These are phyloP conservation scores for Starmerella bombi DNA, from an alignment of 805 yeast genomes.

Conservation along the genomic window DNA sequence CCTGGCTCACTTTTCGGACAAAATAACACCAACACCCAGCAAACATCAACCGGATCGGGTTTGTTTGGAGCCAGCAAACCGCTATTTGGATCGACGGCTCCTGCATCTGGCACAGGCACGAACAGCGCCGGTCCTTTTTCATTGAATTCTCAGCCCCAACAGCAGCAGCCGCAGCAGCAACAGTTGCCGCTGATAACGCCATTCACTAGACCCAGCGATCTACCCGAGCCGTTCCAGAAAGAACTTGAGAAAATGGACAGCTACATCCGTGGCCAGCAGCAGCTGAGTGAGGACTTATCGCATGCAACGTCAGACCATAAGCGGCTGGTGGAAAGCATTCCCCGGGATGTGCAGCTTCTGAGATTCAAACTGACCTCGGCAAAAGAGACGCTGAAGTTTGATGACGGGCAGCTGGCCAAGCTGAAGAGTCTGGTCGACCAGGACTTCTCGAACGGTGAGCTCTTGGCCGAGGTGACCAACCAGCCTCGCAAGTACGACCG, in stretches of 20 bases:
- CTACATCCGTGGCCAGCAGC: conserved; percentile 41
- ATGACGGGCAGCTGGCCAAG: conserved; percentile 27
- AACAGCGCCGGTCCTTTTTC: not conserved
- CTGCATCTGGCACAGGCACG: not conserved
- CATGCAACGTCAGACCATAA: conserved; percentile 33
- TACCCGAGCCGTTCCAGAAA: conserved; percentile 40
- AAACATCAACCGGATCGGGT: not conserved
- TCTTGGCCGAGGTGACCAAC: conserved; percentile 22
- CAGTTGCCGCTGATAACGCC: conserved; percentile 34
- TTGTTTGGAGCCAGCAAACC: conserved; percentile 3
- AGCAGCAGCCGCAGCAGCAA: conserved; percentile 18
- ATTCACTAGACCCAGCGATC: conserved; percentile 45
- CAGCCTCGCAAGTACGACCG: conserved; percentile 24
- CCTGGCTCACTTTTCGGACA: conserved; percentile 2
- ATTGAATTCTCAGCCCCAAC: conserved; percentile 2
- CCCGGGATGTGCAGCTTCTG: conserved; percentile 42
- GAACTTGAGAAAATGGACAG: conserved; percentile 44
- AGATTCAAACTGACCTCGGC: conserved; percentile 37
- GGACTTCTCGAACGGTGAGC: conserved; percentile 23
- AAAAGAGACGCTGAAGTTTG: conserved; percentile 40
- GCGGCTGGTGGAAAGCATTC: conserved; percentile 35
- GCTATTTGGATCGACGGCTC: conserved; percentile 2
- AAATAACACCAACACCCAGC: not conserved
- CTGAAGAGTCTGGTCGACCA: conserved; percentile 25
- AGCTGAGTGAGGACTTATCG: conserved; percentile 39